A percentile compares a stretch with the other conserved stretches of the same genome.
Evolutionary conservation across 2,329 filamentous ascomycete genomes (phyloP).

Genomic region (Cercospora zeae-maydis): DNA sequence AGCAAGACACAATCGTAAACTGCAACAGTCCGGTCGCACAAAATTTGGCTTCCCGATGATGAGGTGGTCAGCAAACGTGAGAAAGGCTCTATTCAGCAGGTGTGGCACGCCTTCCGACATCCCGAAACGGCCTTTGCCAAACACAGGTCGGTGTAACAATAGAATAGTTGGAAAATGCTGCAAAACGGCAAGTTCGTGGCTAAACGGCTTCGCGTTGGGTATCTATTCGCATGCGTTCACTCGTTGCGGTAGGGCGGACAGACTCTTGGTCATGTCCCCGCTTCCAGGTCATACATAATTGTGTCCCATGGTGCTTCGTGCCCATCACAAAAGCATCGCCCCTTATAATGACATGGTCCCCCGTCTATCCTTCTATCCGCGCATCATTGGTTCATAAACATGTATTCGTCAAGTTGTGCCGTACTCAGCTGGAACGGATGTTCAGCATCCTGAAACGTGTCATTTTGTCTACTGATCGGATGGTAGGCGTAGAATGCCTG

Average conservation of each 20-base stretch:
- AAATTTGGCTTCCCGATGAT: too few species aligned
- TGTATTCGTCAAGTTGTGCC: constrained; percentile 22
- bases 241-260: background rate
- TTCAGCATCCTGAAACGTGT: constrained; percentile 23
- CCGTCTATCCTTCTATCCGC: background rate
- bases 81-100: background rate
- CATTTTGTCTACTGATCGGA: constrained; percentile 17
- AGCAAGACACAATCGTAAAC: background rate
- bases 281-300: background rate
- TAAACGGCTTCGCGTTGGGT: background rate
- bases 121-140: background rate
- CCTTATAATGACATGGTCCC: background rate
- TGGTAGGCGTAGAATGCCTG: constrained; percentile 22
- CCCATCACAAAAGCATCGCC: background rate
- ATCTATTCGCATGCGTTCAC: background rate
- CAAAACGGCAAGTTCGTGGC: background rate
- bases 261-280: background rate
- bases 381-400: constrained; percentile 22
- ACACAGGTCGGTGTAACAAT: background rate
- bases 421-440: constrained; percentile 24
- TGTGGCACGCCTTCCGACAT: too few species aligned
- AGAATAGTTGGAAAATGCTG: background rate
- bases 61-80: background rate
- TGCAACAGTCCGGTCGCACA: background rate
- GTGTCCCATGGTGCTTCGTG: background rate